Percentiles rank a stretch among this genome's conserved stretches.
phyloP scores from a whole-genome alignment of 2,329 filamentous ascomycete species.

The Arthrobotrys conoides region DNA sequence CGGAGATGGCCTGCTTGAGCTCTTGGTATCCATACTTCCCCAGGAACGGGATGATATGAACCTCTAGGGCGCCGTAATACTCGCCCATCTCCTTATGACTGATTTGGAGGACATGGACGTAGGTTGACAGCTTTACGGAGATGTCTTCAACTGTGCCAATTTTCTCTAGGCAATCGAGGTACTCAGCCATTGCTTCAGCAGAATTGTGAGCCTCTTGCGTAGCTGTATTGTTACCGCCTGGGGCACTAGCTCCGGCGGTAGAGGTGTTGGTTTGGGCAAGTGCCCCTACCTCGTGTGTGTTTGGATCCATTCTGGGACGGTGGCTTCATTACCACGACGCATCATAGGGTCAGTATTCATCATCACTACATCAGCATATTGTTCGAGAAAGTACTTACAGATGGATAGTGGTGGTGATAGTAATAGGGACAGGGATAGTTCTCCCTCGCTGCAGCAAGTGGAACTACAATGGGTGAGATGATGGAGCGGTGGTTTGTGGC shows the following conservation, averaged over 20 bases:
- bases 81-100: not conserved
- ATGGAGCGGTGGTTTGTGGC: too few species aligned
- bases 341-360: not conserved
- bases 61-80: not conserved
- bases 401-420: not conserved
- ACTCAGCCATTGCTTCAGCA: constrained; percentile 27
- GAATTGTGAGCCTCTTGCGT: constrained; percentile 6
- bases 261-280: not conserved
- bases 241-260: not conserved
- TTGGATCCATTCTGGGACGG: not conserved
- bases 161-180: constrained; percentile 20
- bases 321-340: not conserved
- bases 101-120: not conserved
- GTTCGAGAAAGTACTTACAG: not conserved
- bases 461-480: too few species aligned
- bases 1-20: not conserved
- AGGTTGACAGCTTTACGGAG: not conserved
- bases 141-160: constrained; percentile 13
- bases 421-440: too few species aligned
- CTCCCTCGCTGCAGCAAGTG: too few species aligned
- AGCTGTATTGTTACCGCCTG: not conserved
- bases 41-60: constrained; percentile 28
- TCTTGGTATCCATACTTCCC: constrained; percentile 29
- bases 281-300: not conserved
- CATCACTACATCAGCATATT: not conserved